A percentile compares a stretch with the other conserved stretches of the same genome.
Conservation (phyloP, 1,284 basidiomycete species). For the Ganoderma leucocontextum region DNA sequence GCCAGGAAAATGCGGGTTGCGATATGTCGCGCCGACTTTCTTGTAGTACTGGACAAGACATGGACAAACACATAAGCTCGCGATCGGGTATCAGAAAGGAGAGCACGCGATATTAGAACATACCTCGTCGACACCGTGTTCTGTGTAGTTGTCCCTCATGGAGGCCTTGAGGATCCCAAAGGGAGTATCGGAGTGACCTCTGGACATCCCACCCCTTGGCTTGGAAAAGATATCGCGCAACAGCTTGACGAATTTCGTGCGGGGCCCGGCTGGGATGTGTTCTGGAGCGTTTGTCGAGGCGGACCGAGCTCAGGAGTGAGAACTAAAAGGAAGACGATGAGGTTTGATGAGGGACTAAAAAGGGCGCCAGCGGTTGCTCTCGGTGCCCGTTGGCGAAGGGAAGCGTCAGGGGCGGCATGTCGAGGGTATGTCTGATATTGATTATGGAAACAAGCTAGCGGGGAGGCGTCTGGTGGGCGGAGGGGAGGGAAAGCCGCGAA, state of each 20-base stretch:
- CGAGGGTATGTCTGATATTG: not conserved
- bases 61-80: slow-evolving; percentile 1
- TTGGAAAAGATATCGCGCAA: slow-evolving; percentile 26
- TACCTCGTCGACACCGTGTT: slow-evolving; percentile 73
- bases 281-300: slow-evolving; percentile 3
- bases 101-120: slow-evolving; percentile 22
- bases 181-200: slow-evolving; percentile 52
- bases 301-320: not conserved
- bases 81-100: not conserved
- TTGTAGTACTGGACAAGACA: slow-evolving; percentile 50
- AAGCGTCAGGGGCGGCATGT: not conserved
- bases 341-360: not conserved
- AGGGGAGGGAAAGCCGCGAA: not conserved
- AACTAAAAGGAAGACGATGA: not conserved
- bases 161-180: slow-evolving; percentile 63
- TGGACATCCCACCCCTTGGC: slow-evolving; percentile 31
- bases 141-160: slow-evolving; percentile 75
- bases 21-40: slow-evolving; percentile 68
- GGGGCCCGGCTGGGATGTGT: not conserved
- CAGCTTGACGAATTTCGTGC: slow-evolving; percentile 15
- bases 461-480: not conserved
- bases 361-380: not conserved
- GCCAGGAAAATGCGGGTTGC: slow-evolving; percentile 78
- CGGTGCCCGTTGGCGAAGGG: not conserved
- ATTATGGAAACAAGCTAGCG: not conserved